Conservation (phyloP, 2,329 filamentous ascomycete species). For the Ophiostoma populinum region DNA sequence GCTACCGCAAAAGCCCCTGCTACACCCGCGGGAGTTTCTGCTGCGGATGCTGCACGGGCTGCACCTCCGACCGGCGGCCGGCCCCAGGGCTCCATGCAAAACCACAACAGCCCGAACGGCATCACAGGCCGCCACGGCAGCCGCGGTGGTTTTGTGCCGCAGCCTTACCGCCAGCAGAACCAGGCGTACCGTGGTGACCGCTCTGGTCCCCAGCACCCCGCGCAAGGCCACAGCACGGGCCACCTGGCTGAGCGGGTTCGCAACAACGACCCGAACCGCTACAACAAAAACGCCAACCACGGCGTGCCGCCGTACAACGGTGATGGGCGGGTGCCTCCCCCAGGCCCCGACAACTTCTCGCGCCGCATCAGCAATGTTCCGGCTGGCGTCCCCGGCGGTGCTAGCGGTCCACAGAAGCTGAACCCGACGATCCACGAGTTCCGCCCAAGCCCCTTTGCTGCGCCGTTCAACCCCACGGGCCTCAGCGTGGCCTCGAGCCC, state of each 20-base stretch:
- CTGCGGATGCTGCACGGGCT: conserved; percentile 1
- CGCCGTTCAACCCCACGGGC: conserved; percentile 59
- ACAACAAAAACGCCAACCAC: conserved; percentile 17
- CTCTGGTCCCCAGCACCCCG: conserved; percentile 23
- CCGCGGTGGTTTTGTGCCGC: conserved; percentile 31
- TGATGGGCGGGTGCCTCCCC: conserved; percentile 55
- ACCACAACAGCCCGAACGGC: conserved; percentile 11
- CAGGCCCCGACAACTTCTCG: conserved; percentile 44
- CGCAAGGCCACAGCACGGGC: conserved; percentile 25
- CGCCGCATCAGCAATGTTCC: conserved; percentile 33
- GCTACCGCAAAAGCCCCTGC: too few species aligned
- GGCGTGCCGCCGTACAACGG: conserved; percentile 27
- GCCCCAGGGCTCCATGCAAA: conserved; percentile 1
- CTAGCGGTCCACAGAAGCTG: conserved; percentile 37
- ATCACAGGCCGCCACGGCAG: conserved; percentile 27
- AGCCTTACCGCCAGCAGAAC: conserved; percentile 28
- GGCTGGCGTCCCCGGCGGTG: too few species aligned
- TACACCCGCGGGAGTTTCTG: neutral
- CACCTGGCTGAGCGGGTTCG: conserved; percentile 33
- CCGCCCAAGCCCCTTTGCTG: conserved; percentile 65
- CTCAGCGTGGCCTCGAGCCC: conserved; percentile 59
- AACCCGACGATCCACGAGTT: conserved; percentile 62
- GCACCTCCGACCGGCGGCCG: neutral
- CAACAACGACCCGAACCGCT: conserved; percentile 26
- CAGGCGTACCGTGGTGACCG: conserved; percentile 32